Evolutionary conservation across 768 basidiomycete species (phyloP).

Genomic region (Saitozyma sp.): DNA sequence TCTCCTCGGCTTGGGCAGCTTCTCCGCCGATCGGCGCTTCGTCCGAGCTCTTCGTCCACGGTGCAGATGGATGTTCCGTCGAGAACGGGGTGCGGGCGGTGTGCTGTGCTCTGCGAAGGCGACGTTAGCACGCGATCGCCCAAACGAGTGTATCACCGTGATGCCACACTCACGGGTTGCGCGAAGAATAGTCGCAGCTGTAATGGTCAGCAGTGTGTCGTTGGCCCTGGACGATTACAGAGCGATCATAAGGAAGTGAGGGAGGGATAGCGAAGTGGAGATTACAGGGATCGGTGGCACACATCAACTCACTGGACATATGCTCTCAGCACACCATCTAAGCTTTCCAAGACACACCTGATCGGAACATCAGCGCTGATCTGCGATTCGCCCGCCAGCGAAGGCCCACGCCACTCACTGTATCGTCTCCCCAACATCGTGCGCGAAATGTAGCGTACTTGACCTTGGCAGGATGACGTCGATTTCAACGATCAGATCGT

Average conservation of each 20-base stretch:
- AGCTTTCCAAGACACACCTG: conserved; percentile 37
- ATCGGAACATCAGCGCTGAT: not conserved
- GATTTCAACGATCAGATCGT: conserved; percentile 42
- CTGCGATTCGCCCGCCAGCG: not conserved
- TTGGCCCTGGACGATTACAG: too few relatives aligned
- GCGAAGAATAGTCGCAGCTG: not conserved
- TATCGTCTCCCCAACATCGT: conserved; percentile 52
- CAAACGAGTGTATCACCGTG: too few relatives aligned
- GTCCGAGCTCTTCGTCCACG: too few relatives aligned
- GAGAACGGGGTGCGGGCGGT: too few relatives aligned
- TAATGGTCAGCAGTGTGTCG: not conserved
- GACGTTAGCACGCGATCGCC: too few relatives aligned
- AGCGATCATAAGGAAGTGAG: too few relatives aligned
- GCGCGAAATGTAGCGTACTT: conserved; percentile 48
- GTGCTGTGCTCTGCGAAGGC: too few relatives aligned
- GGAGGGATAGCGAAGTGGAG: too few relatives aligned
- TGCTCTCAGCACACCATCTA: conserved; percentile 50
- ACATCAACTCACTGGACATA: conserved; percentile 47
- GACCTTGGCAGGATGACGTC: conserved; percentile 46
- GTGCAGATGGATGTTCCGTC: too few relatives aligned
- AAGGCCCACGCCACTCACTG: conserved; percentile 35
- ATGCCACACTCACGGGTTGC: not conserved
- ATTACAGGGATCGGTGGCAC: not conserved
- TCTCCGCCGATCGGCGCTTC: too few relatives aligned
- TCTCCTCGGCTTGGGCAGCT: too few relatives aligned